Evolutionary conservation across 2,329 filamentous ascomycete species (phyloP).

Genomic region (Didymella keratinophila): DNA sequence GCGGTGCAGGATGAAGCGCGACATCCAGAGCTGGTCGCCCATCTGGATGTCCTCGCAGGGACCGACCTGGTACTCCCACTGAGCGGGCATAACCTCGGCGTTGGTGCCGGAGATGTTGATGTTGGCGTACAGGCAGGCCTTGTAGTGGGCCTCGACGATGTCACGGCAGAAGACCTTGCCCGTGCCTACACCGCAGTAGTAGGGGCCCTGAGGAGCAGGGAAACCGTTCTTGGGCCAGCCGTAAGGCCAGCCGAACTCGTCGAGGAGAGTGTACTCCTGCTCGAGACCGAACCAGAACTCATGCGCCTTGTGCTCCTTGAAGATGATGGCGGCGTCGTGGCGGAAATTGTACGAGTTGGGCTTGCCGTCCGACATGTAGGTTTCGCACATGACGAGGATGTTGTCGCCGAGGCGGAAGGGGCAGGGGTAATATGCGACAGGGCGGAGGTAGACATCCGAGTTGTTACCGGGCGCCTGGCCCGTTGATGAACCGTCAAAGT

Average conservation of each 20-base stretch:
- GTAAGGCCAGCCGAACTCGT: conserved; percentile 84
- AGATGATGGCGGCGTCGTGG: conserved; percentile 86
- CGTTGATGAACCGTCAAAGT: conserved; percentile 89
- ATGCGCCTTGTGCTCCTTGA: conserved; percentile 83
- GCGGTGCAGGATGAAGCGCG: conserved; percentile 86
- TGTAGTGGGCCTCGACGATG: conserved; percentile 95
- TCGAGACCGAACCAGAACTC: conserved; percentile 98
- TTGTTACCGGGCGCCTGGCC: conserved; percentile 92
- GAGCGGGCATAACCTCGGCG: conserved; percentile 96
- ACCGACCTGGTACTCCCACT: conserved; percentile 98
- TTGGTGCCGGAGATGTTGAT: conserved; percentile 98
- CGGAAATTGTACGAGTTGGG: conserved; percentile 99
- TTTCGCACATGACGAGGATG: conserved; percentile 93
- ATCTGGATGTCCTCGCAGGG: conserved; percentile 86
- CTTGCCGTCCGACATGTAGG: conserved; percentile 90
- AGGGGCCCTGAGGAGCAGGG: conserved; percentile 91
- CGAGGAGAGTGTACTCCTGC: conserved; percentile 96
- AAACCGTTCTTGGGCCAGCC: conserved; percentile 89
- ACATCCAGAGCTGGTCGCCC: conserved; percentile 96
- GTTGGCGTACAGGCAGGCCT: conserved; percentile 85
- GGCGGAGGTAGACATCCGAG: conserved; percentile 96
- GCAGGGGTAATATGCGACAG: conserved; percentile 86
- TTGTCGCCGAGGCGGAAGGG: conserved; percentile 91
- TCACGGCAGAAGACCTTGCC: conserved; percentile 98
- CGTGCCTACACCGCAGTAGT: conserved; percentile 98